These are phyloP conservation scores for Pascua guehoae DNA, from an alignment of 1,284 basidiomycete species.

Conservation along the genomic window DNA sequence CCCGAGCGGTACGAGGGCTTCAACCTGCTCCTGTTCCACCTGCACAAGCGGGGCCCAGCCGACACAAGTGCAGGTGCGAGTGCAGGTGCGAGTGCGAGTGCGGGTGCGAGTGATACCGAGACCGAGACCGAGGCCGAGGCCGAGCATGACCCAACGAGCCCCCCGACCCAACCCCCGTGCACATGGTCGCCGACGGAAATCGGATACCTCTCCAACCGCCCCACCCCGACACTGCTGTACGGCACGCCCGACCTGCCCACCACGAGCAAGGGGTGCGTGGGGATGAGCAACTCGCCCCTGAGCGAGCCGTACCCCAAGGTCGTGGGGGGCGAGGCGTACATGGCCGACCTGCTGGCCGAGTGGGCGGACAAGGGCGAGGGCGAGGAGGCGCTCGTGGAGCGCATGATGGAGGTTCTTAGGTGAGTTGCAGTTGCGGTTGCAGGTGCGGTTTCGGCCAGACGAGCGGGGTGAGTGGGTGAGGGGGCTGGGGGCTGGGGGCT, in stretches of 20 bases:
- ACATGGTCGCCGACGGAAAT: constrained; percentile 16
- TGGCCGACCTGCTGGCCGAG: constrained; percentile 22
- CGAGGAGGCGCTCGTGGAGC: constrained; percentile 29
- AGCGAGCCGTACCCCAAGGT: constrained; percentile 44
- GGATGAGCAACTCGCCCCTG: constrained; percentile 41
- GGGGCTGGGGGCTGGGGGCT: too few species aligned
- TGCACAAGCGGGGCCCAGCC: too few species aligned
- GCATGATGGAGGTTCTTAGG: constrained; percentile 39
- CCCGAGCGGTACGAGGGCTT: constrained; percentile 40
- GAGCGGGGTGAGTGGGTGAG: too few species aligned
- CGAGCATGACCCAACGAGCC: too few species aligned
- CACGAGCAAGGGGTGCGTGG: constrained; percentile 11
- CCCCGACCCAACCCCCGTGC: too few species aligned
- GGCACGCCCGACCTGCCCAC: background rate
- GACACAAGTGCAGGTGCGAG: too few species aligned
- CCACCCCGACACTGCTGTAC: constrained; percentile 18
- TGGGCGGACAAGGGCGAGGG: constrained; percentile 22
- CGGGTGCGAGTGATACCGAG: too few species aligned
- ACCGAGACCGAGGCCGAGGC: background rate
- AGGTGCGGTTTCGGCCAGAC: background rate
- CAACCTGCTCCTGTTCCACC: constrained; percentile 45
- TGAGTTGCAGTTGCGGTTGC: constrained; percentile 16
- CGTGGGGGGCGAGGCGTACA: constrained; percentile 26
- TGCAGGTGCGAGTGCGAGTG: too few species aligned
- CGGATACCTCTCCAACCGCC: constrained; percentile 40